Base-by-base conservation (phyloP, 805 yeast genomes). In the Barnettozyma californica region DNA sequence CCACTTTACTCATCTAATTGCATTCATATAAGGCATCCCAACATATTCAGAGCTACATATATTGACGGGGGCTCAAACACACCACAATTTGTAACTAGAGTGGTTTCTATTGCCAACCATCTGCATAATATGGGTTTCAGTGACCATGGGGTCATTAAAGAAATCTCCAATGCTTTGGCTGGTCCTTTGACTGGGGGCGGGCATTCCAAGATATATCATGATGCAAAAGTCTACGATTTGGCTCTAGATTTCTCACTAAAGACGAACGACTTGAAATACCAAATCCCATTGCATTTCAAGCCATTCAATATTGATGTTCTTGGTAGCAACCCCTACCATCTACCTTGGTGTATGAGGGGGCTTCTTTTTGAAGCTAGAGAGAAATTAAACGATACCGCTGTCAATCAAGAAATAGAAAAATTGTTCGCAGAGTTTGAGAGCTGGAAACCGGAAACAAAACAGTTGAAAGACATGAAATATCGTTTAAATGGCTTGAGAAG, bases 121-220 rank as follows among this genome's bases (percentile, higher is more conserved):
- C 66, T 91, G 41, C 78, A 85, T 47, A 89, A 92, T 62, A 56
- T 81, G 42, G 98, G 98, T 0, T 76, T 71, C 44, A 79, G 84
- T 43, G 99, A 92, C 61, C 92, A 88, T 62, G 94, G 90, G 20
- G 85, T 94, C 13, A 72, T 92, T 19, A 83, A 83, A 53, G 97
- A 94, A 62, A 75, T 92, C 39, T 87, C 96, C 47, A 76, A 74
- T 38, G 75, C 87, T 0, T 66, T 86, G 53, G 94, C 95, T 0
- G 99, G 99, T 0, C 86, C 96, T 1, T 70, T 94, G 46, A 92
- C 97, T 0, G 97, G 97, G 3, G 91, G 94, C 8, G 99, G 99
- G 0, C 99, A 92, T 64, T 90, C 97, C 0, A 84, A 78, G 53
- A 81, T 94, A 25, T 92, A 92, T 65, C 85, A 87, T 58, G 96